These are phyloP conservation scores for Haplosporangium sp. DNA, from an alignment of 371 early-diverging fungal species.

Conservation along the genomic window DNA sequence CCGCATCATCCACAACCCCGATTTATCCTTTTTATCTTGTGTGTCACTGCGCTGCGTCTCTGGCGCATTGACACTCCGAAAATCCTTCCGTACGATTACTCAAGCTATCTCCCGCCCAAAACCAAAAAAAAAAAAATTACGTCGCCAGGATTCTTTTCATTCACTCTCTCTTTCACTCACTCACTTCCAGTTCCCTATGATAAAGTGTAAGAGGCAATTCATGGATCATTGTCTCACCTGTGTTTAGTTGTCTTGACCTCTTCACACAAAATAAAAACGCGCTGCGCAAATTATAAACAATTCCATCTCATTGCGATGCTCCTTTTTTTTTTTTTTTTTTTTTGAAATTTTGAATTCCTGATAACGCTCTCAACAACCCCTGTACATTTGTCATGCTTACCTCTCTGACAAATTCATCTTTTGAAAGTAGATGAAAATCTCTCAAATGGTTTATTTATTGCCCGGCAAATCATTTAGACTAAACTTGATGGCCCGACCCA, in stretches of 20 bases:
- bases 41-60: constrained; percentile 1
- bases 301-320: too few relatives aligned
- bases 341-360: too few relatives aligned
- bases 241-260: too few relatives aligned
- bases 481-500: neutral
- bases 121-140: too few relatives aligned
- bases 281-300: too few relatives aligned
- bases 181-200: neutral
- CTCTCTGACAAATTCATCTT: constrained; percentile 1
- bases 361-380: neutral
- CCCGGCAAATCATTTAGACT: constrained; percentile 36
- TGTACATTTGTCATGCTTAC: neutral
- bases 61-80: constrained; percentile 5
- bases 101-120: too few relatives aligned
- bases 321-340: too few relatives aligned
- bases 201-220: too few relatives aligned
- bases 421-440: neutral
- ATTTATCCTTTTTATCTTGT: constrained; percentile 3
- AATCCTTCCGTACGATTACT: neutral
- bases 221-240: too few relatives aligned
- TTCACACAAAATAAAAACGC: too few relatives aligned
- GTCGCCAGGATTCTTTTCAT: neutral
- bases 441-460: neutral
- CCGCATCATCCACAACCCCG: neutral
- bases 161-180: neutral